These are phyloP conservation scores for Coleophoma crateriformis DNA, from an alignment of 2,329 filamentous ascomycete genomes.

Conservation along the genomic window DNA sequence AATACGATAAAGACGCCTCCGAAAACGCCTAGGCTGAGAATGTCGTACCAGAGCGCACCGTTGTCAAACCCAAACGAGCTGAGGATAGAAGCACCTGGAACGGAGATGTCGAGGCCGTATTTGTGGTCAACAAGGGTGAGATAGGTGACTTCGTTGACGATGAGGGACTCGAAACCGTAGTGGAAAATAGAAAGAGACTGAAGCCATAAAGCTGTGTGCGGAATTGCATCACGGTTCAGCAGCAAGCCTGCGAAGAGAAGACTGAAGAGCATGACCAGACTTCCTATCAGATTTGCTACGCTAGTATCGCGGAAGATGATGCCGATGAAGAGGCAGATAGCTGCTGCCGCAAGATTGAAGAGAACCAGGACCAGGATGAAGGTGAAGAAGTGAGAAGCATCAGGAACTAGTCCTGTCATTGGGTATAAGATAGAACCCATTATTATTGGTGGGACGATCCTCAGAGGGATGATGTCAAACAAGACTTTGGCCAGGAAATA, in stretches of 20 bases:
- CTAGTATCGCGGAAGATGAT: slow-evolving; percentile 89
- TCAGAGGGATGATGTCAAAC: slow-evolving; percentile 95
- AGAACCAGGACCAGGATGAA: slow-evolving; percentile 90
- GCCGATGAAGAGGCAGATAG: slow-evolving; percentile 92
- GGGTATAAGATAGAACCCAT: slow-evolving; percentile 96
- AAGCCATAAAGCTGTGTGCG: slow-evolving; percentile 78
- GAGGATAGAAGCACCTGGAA: slow-evolving; percentile 88
- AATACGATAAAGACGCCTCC: slow-evolving; percentile 78
- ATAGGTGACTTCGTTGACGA: slow-evolving; percentile 93
- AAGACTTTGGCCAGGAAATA: slow-evolving; percentile 96
- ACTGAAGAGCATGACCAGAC: slow-evolving; percentile 95
- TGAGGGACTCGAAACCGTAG: slow-evolving; percentile 91
- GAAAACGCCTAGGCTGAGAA: slow-evolving; percentile 76
- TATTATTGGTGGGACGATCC: slow-evolving; percentile 88
- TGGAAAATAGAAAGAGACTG: slow-evolving; percentile 96
- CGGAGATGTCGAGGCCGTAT: slow-evolving; percentile 93
- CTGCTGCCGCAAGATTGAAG: slow-evolving; percentile 91
- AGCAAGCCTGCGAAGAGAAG: slow-evolving; percentile 90
- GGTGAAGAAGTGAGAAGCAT: slow-evolving; percentile 77
- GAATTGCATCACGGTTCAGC: slow-evolving; percentile 91
- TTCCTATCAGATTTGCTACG: slow-evolving; percentile 89
- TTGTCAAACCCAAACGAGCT: slow-evolving; percentile 95
- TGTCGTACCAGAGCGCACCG: slow-evolving; percentile 77
- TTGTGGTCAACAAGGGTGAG: slow-evolving; percentile 89
- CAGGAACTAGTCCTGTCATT: slow-evolving; percentile 88